phyloP scores from a whole-genome alignment of 345 rosid species.

The Anacardium occidentale region DNA sequence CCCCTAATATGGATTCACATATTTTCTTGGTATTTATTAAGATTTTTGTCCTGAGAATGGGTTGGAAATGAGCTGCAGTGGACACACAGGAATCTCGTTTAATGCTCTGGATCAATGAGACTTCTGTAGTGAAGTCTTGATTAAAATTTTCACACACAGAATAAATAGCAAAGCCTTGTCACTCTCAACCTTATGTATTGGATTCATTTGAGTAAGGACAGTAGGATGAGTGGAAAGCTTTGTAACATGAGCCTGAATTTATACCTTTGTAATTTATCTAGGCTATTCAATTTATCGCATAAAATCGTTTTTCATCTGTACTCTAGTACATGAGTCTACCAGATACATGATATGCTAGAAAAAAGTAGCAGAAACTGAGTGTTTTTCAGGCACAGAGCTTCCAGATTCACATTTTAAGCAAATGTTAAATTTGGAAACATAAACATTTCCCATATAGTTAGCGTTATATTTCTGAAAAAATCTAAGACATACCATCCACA shows the following conservation, averaged over 20 bases:
- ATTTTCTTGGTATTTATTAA: not conserved
- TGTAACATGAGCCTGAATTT: not conserved
- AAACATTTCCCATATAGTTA: not conserved
- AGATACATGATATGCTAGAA: not conserved
- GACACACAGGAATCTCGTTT: not conserved
- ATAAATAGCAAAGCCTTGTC: not conserved
- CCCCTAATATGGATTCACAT: not conserved
- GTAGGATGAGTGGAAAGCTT: not conserved
- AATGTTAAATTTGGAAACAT: not conserved
- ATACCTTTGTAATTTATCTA: not conserved
- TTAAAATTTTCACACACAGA: not conserved
- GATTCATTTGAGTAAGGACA: not conserved
- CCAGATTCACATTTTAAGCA: too few species aligned
- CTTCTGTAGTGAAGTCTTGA: not conserved
- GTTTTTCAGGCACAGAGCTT: too few species aligned
- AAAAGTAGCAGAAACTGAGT: too few species aligned
- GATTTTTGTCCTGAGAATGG: not conserved
- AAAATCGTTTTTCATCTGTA: not conserved
- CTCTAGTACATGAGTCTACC: not conserved
- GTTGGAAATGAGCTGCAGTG: not conserved
- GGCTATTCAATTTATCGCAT: conserved; percentile 2
- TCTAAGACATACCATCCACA: not conserved
- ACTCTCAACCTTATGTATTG: not conserved
- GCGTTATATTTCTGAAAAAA: not conserved
- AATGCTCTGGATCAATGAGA: not conserved